phyloP scores from a whole-genome alignment of 73 alveolate genomes.

The Paramecium tetraurelia region DNA sequence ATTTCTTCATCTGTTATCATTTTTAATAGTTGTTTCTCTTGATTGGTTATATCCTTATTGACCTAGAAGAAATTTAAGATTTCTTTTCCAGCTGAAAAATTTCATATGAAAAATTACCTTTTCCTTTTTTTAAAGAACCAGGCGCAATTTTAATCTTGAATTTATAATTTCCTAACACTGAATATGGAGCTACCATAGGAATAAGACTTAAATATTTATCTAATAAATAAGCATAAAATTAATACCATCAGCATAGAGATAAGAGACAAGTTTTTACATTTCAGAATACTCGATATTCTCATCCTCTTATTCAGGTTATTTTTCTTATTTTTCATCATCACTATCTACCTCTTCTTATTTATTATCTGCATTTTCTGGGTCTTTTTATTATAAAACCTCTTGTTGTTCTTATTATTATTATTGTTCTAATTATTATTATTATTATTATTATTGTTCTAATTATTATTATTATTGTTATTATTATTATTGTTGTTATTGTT shows the following conservation, averaged over 20 bases:
- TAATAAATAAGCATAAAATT: not conserved
- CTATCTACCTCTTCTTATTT: slow-evolving; percentile 65
- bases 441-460: not conserved
- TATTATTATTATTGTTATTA: not conserved
- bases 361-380: not conserved
- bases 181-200: slow-evolving; percentile 58
- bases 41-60: slow-evolving; percentile 28
- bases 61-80: slow-evolving; percentile 32
- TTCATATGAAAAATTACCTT: not conserved
- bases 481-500: not conserved
- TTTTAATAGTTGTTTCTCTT: slow-evolving; percentile 31
- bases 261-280: slow-evolving; percentile 41
- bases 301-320: slow-evolving; percentile 50
- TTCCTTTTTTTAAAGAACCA: slow-evolving; percentile 61
- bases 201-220: not conserved
- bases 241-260: slow-evolving; percentile 55
- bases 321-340: slow-evolving; percentile 66
- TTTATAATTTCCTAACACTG: slow-evolving; percentile 16
- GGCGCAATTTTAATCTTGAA: slow-evolving; percentile 49
- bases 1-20: slow-evolving; percentile 58
- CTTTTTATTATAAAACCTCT: slow-evolving; percentile 3
- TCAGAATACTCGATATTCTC: slow-evolving; percentile 38
- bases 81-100: slow-evolving; percentile 35
- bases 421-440: slow-evolving; percentile 38
- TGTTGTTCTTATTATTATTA: slow-evolving; percentile 7